These are phyloP conservation scores for Stereocaulon alpinum DNA, from an alignment of 495 filamentous ascomycete species.

Conservation along the genomic window DNA sequence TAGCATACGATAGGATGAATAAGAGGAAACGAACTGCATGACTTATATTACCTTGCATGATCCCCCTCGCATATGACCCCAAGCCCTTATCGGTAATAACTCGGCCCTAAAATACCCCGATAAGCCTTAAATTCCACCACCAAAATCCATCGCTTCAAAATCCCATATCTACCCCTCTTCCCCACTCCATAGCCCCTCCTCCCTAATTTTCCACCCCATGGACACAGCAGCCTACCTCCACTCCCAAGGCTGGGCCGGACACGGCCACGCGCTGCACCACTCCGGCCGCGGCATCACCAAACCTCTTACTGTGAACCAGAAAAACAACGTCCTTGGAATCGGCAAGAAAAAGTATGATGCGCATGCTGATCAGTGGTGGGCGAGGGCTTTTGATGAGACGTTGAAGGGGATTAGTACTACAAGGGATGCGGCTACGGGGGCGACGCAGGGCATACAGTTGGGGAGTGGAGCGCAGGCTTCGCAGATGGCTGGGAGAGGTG, in stretches of 20 bases:
- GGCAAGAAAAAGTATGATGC: constrained; percentile 48
- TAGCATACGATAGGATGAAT: too few relatives aligned
- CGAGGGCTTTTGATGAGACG: constrained; percentile 68
- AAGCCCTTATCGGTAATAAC: too few relatives aligned
- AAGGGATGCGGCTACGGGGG: constrained; percentile 29
- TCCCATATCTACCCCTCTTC: too few relatives aligned
- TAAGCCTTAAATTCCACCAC: too few relatives aligned
- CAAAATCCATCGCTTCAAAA: too few relatives aligned
- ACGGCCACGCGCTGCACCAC: constrained; percentile 62
- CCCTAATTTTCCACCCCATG: constrained; percentile 32
- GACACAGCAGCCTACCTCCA: constrained; percentile 60
- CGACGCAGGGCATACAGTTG: constrained; percentile 31
- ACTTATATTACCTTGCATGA: background rate
- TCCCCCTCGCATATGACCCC: background rate
- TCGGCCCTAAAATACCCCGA: too few relatives aligned
- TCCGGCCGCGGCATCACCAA: constrained; percentile 54
- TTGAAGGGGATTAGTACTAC: constrained; percentile 57
- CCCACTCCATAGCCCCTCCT: background rate
- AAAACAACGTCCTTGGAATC: constrained; percentile 58
- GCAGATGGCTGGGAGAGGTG: constrained; percentile 37
- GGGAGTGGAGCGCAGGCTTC: constrained; percentile 20
- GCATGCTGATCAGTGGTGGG: constrained; percentile 69
- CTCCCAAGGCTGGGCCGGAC: constrained; percentile 68
- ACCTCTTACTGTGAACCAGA: constrained; percentile 58
- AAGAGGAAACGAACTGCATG: background rate